Evolutionary conservation across 2,329 filamentous ascomycete genomes (phyloP).

Genomic region (Alternaria viburni): DNA sequence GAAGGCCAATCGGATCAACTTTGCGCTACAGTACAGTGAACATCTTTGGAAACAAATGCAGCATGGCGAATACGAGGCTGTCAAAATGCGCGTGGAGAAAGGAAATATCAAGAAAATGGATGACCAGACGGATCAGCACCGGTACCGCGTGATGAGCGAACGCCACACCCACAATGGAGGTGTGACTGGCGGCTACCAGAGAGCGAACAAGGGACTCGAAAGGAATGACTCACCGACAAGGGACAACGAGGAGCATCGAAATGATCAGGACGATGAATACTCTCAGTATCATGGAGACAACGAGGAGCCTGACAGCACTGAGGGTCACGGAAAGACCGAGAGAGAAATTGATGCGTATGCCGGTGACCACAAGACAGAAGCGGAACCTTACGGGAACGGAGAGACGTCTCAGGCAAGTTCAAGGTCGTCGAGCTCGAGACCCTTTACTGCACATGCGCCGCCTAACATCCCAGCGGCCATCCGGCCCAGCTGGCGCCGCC

Average conservation of each 20-base stretch:
- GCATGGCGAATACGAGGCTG: background rate
- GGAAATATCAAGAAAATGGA: accelerated
- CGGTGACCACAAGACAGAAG: background rate
- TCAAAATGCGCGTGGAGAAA: background rate
- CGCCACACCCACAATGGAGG: background rate
- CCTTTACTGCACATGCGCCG: background rate
- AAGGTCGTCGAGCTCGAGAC: accelerated
- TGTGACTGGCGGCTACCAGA: background rate
- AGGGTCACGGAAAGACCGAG: background rate
- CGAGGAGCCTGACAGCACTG: background rate
- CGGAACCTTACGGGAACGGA: background rate
- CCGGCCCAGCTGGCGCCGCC: background rate
- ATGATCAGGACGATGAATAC: accelerated
- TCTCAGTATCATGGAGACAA: background rate
- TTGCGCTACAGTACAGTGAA: background rate
- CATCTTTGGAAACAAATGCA: accelerated
- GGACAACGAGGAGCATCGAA: background rate
- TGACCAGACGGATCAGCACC: accelerated
- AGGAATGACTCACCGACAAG: background rate
- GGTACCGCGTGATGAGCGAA: background rate
- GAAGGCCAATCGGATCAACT: background rate
- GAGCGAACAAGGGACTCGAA: background rate
- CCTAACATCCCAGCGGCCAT: background rate
- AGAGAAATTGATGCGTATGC: background rate
- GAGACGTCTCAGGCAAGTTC: background rate